These are phyloP conservation scores for Candida frijolesensis DNA, from an alignment of 1,139 yeast genomes.

Conservation along the genomic window DNA sequence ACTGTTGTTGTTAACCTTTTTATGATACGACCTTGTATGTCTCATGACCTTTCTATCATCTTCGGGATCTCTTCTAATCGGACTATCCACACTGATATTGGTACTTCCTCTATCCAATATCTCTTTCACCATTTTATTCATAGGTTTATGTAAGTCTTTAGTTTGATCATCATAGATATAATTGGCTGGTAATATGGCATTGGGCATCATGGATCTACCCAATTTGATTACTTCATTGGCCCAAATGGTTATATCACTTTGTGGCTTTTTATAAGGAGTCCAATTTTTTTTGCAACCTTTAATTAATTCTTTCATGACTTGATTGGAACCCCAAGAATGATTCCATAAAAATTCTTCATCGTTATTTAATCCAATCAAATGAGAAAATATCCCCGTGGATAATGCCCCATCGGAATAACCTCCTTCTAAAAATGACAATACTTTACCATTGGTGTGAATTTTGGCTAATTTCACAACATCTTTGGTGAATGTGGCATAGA, in stretches of 20 bases:
- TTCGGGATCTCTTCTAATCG: constrained; percentile 28
- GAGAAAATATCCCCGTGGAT: constrained; percentile 79
- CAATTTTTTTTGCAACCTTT: constrained; percentile 73
- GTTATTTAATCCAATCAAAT: constrained; percentile 61
- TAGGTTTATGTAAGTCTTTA: constrained; percentile 17
- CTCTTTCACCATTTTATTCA: constrained; percentile 36
- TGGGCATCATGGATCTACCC: constrained; percentile 73
- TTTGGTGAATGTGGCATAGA: constrained; percentile 71
- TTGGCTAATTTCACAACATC: constrained; percentile 71
- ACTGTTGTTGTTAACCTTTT: constrained; percentile 21
- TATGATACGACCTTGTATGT: constrained; percentile 45
- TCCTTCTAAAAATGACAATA: constrained; percentile 77
- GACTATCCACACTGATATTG: constrained; percentile 19
- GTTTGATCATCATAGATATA: constrained; percentile 37
- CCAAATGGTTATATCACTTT: constrained; percentile 56
- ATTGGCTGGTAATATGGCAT: constrained; percentile 44
- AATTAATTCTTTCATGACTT: constrained; percentile 64
- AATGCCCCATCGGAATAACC: constrained; percentile 88
- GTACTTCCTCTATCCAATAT: constrained; percentile 21
- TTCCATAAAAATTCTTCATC: constrained; percentile 59
- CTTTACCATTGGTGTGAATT: constrained; percentile 61
- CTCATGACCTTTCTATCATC: constrained; percentile 34
- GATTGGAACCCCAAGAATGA: constrained; percentile 61
- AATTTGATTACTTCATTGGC: constrained; percentile 67
- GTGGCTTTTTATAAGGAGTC: constrained; percentile 57